Percentiles rank a stretch among this genome's conserved stretches.
phyloP scores from a whole-genome alignment of 805 yeast species.

The Cyberlindnera maclurae region DNA sequence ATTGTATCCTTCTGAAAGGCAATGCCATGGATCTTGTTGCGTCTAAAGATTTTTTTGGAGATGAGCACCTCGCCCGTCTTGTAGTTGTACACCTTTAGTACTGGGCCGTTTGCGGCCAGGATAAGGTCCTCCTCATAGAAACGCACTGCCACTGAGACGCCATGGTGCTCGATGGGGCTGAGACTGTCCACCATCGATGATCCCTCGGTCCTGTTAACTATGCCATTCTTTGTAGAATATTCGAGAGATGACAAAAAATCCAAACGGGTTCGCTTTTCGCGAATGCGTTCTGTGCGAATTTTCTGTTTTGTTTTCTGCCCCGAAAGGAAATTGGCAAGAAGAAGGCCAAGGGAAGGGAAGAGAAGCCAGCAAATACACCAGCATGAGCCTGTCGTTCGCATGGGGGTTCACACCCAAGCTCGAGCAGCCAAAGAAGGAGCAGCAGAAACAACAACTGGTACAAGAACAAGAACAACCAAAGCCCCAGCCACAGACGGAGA shows the following conservation, averaged over 20 bases:
- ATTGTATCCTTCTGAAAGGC: conserved; percentile 30
- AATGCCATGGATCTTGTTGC: conserved; percentile 82
- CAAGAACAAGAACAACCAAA: not conserved
- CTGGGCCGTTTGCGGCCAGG: conserved; percentile 69
- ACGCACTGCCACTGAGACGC: conserved; percentile 12
- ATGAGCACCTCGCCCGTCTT: conserved; percentile 30
- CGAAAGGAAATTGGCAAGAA: too few species aligned
- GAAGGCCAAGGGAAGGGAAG: too few species aligned
- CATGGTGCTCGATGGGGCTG: conserved; percentile 13
- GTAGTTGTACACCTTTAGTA: conserved; percentile 47
- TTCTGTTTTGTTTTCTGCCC: too few species aligned
- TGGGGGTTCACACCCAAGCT: conserved; percentile 22
- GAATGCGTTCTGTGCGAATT: too few species aligned
- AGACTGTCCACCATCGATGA: not conserved
- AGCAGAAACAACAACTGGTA: not conserved
- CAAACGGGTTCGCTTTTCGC: too few species aligned
- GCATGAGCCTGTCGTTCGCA: conserved; percentile 12
- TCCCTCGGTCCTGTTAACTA: too few species aligned
- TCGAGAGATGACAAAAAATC: too few species aligned
- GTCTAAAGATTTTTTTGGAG: conserved; percentile 44
- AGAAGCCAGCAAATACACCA: not conserved
- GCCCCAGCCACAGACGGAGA: not conserved
- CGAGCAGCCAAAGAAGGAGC: not conserved
- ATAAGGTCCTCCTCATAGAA: conserved; percentile 29
- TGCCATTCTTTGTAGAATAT: too few species aligned